A percentile compares a stretch with the other conserved stretches of the same genome.
These are phyloP conservation scores for Trichocomaceae sp. DNA, from an alignment of 2,329 filamentous ascomycete species.

Conservation along the genomic window DNA sequence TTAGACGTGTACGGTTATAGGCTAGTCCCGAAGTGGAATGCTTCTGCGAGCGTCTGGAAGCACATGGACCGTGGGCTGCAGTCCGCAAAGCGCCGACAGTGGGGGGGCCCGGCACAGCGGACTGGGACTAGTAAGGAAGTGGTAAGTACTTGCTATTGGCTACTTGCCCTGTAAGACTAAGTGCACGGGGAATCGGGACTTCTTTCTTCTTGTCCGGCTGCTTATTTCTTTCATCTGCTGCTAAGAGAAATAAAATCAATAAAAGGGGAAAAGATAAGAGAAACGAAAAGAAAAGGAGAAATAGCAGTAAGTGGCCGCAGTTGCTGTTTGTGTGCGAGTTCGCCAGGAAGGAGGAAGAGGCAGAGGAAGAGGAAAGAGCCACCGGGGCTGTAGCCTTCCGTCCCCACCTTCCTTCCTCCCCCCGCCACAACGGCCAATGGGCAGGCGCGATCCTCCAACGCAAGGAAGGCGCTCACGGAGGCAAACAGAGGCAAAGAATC, in stretches of 20 bases:
- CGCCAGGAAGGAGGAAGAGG: too few species aligned
- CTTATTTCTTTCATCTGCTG: neutral
- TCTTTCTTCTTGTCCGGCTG: neutral
- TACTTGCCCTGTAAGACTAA: too few species aligned
- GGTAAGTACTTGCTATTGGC: too few species aligned
- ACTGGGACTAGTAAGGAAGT: neutral
- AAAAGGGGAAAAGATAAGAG: too few species aligned
- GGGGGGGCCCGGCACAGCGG: neutral
- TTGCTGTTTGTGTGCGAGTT: neutral
- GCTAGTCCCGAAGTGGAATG: too few species aligned
- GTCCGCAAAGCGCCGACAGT: slow-evolving; percentile 5
- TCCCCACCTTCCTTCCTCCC: neutral
- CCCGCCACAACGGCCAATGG: neutral
- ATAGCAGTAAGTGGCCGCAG: neutral
- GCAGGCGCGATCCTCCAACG: neutral
- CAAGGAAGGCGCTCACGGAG: neutral
- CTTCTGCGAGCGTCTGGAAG: slow-evolving; percentile 12
- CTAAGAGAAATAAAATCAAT: too few species aligned
- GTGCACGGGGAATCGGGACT: too few species aligned
- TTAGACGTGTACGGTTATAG: too few species aligned
- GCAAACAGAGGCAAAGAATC: too few species aligned
- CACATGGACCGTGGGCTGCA: slow-evolving; percentile 8
- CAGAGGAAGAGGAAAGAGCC: too few species aligned
- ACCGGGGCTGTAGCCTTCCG: neutral
- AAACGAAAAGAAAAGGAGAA: too few species aligned